Conservation (phyloP, 148 eudicot species). For the Bassia scoparia region DNA sequence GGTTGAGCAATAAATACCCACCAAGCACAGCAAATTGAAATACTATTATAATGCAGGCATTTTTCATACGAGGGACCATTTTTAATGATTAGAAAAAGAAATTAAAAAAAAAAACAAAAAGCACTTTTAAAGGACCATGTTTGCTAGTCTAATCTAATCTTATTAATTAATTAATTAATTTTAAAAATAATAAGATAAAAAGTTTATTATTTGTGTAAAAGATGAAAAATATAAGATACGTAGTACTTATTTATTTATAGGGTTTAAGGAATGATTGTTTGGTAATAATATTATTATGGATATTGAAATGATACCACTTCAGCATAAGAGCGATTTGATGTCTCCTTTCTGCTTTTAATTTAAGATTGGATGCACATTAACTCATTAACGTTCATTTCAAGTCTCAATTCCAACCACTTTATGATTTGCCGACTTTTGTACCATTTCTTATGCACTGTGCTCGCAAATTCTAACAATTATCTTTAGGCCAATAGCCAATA, state of each 20-base stretch:
- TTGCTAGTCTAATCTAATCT: background rate
- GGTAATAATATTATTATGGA: background rate
- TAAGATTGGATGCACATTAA: background rate
- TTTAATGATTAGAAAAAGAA: slow-evolving; percentile 15
- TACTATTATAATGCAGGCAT: slow-evolving; percentile 14
- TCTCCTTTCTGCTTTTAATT: too few species aligned
- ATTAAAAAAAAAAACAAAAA: slow-evolving; percentile 10
- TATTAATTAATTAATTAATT: background rate
- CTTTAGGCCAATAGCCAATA: too few species aligned
- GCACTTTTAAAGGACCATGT: slow-evolving; percentile 15
- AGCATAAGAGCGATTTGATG: background rate
- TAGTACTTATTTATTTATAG: background rate
- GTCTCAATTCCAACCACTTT: background rate
- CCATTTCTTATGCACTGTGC: too few species aligned
- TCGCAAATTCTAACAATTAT: too few species aligned
- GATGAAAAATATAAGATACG: too few species aligned
- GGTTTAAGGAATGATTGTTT: slow-evolving; percentile 13
- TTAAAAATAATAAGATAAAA: too few species aligned
- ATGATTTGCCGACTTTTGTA: too few species aligned
- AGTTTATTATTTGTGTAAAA: background rate
- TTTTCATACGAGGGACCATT: slow-evolving; percentile 19
- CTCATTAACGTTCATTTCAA: background rate
- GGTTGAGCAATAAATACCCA: background rate
- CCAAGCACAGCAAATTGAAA: background rate
- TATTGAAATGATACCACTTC: slow-evolving; percentile 7